These are phyloP conservation scores for Daldinia eschscholtzii DNA, from an alignment of 2,329 filamentous ascomycete species.

Conservation along the genomic window DNA sequence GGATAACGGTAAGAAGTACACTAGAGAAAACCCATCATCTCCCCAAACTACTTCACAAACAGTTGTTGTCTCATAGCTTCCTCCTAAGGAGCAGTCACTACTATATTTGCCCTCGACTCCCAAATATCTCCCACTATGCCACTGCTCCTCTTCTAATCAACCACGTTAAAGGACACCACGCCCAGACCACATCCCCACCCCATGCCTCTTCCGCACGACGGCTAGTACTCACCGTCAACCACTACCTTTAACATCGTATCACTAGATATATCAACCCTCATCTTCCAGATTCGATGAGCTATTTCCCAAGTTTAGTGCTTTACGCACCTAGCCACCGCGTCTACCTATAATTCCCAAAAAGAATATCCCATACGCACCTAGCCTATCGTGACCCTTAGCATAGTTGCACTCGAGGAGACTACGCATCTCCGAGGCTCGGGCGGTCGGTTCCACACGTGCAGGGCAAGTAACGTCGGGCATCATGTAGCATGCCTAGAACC, in stretches of 20 bases:
- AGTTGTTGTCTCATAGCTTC: background rate
- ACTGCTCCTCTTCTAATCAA: background rate
- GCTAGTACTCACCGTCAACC: background rate
- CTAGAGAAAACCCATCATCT: background rate
- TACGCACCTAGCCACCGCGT: background rate
- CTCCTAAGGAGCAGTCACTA: background rate
- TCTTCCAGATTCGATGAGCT: background rate
- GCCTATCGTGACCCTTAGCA: background rate
- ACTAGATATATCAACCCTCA: background rate
- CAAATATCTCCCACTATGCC: background rate
- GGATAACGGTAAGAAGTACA: background rate
- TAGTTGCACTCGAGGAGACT: background rate
- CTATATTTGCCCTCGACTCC: background rate
- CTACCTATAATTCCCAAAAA: background rate
- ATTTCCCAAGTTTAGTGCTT: background rate
- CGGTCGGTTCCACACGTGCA: background rate
- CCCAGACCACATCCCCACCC: background rate
- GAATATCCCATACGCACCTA: background rate
- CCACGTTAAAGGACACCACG: background rate
- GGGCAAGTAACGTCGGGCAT: background rate
- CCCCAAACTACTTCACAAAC: background rate
- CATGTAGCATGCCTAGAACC: background rate
- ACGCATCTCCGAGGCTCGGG: background rate
- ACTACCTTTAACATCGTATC: background rate
- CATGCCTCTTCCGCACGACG: background rate